Base-by-base conservation (phyloP, 2,329 filamentous ascomycete genomes). In the Clonostachys rhizophaga region DNA sequence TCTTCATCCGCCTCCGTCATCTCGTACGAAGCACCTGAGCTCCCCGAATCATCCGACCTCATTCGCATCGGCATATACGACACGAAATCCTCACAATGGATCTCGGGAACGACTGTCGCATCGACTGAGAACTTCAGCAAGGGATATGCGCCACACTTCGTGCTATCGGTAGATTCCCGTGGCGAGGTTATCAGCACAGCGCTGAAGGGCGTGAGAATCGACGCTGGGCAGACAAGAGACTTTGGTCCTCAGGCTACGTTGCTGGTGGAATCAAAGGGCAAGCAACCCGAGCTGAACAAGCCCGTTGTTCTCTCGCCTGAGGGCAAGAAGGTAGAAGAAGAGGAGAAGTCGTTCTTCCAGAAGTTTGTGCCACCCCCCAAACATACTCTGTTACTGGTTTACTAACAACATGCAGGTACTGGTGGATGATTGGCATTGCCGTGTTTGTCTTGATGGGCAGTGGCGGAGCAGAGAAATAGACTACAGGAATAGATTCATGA, bases 291-390 rank as follows among this genome's bases (percentile, higher is more conserved):
- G 54, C 65, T 87, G 56, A 86, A 85, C 56, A 79, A 78, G 65
- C 83, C 83, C 4, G 72, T 87, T 36, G 76, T 85, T 43, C 64
- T 87, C 52, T 76, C 68, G 42, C 70, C 79, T 0, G 78, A 84
- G 53, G 83, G 83, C 14, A 81, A 73, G 67, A 72, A 79, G 62
- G 74, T 75, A 40, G 75, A 67, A 47, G 70, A 71, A 51, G 74
- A 75, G 58, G 81, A 86, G 68, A 87, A 85, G 75, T 74, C 77
- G 2, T 73, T 87, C 51, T 60, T 87, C 48, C 83, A 86, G 65
- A 86, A 84, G 83, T 86, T 71, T 57, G 76, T 72, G 41, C 12
- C 18, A 33, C 14, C 18, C 24, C 17, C 30, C 12, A 47, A 30
- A 18, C 14, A 14, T 20, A 17, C n/a, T 14, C 10, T 17, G 37